phyloP scores from a whole-genome alignment of 225 moss, liverwort and hornwort genomes.

The Climacium dendroides region DNA sequence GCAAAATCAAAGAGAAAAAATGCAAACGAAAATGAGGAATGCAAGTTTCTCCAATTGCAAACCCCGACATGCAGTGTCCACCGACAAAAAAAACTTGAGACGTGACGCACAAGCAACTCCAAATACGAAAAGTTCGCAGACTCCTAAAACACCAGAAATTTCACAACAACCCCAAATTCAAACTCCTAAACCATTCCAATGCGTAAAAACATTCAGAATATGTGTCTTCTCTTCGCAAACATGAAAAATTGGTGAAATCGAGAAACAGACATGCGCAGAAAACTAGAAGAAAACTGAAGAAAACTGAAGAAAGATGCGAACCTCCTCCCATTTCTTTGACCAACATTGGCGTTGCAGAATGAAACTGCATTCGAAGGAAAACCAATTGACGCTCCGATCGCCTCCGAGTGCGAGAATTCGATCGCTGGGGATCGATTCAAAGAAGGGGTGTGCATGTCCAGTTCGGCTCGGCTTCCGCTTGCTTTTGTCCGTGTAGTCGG shows the following conservation, averaged over 20 bases:
- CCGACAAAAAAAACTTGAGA: neutral
- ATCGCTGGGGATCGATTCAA: neutral
- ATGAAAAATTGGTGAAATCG: neutral
- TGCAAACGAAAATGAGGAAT: neutral
- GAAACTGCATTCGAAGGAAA: neutral
- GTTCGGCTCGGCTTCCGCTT: neutral
- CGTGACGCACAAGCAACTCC: conserved; percentile 2
- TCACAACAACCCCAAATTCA: neutral
- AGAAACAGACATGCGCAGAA: neutral
- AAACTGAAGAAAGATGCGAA: neutral
- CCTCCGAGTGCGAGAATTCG: neutral
- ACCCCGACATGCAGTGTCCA: neutral
- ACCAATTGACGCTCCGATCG: neutral
- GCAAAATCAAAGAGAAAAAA: neutral
- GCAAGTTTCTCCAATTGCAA: neutral
- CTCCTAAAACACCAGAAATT: neutral
- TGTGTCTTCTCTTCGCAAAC: neutral
- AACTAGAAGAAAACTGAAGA: neutral
- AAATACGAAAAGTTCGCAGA: neutral
- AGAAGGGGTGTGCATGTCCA: neutral
- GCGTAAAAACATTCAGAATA: neutral
- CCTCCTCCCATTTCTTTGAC: conserved; percentile 31
- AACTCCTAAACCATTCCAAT: neutral
- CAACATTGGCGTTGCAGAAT: neutral
- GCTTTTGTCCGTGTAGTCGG: neutral